These are phyloP conservation scores for Obelidium mucronatum DNA, from an alignment of 192 early-diverging fungal genomes.

Conservation along the genomic window DNA sequence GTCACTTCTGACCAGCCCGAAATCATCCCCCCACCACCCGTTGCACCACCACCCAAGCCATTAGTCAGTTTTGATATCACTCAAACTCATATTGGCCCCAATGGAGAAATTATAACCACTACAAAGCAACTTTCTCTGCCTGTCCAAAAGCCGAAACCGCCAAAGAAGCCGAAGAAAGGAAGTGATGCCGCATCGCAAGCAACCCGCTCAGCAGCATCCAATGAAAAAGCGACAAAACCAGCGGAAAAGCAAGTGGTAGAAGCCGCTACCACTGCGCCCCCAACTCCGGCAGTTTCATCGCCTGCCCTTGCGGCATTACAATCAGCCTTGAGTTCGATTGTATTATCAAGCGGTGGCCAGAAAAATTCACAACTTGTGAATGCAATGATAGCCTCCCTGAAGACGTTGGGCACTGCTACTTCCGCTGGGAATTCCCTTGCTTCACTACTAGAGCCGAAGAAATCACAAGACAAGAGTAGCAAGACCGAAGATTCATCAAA, in stretches of 20 bases:
- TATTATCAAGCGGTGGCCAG: background rate
- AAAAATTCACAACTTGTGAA: constrained; percentile 1
- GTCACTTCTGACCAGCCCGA: background rate
- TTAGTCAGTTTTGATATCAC: constrained; percentile 55
- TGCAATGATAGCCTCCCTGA: constrained; percentile 9
- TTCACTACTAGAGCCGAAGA: background rate
- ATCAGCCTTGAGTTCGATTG: constrained; percentile 4
- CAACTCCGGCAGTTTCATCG: background rate
- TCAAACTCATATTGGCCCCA: constrained; percentile 52
- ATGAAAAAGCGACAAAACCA: background rate
- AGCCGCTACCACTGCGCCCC: background rate
- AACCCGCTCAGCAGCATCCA: background rate
- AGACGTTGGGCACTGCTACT: background rate
- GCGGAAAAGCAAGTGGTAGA: too few species aligned
- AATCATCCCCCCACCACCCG: background rate
- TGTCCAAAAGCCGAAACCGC: constrained; percentile 12
- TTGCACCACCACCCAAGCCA: constrained; percentile 23
- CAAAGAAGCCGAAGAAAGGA: background rate
- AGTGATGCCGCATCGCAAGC: background rate
- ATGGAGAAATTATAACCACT: constrained; percentile 56
- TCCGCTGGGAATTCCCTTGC: background rate
- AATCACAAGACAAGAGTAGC: background rate
- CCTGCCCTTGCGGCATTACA: background rate
- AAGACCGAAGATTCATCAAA: background rate
- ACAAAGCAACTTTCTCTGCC: constrained; percentile 38